Evolutionary conservation across 179 eudicot genomes (phyloP).

Genomic region (Vitellaria paradoxa): DNA sequence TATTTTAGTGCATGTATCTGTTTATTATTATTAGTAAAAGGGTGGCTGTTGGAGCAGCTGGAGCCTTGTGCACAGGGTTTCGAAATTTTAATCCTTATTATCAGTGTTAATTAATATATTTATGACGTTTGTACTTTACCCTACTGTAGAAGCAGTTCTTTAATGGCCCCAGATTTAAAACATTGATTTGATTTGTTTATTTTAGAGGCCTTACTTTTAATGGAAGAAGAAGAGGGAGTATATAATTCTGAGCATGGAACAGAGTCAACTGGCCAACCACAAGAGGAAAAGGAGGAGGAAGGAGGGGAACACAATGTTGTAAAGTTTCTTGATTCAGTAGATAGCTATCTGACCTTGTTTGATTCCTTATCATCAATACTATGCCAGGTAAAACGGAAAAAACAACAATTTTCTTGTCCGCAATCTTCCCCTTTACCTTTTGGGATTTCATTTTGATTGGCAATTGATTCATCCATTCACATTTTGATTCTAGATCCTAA

Average conservation of each 20-base stretch:
- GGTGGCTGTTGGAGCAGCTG: too few species aligned
- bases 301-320: conserved; percentile 36
- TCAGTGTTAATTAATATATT: too few species aligned
- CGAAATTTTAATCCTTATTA: too few species aligned
- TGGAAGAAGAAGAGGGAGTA: conserved; percentile 16
- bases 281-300: background rate
- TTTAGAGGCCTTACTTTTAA: background rate
- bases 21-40: too few species aligned
- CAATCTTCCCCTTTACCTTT: background rate
- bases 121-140: too few species aligned
- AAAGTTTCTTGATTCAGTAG: conserved; percentile 81
- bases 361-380: conserved; percentile 70
- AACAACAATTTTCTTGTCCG: background rate
- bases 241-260: conserved; percentile 4
- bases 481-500: background rate
- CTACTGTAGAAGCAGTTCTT: too few species aligned
- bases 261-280: background rate
- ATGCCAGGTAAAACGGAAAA: conserved; percentile 56
- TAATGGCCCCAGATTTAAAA: too few species aligned
- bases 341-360: conserved; percentile 55
- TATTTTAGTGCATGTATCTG: too few species aligned
- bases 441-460: background rate
- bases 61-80: too few species aligned
- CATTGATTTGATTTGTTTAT: too few species aligned
- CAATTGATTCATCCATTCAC: background rate